Conservation (phyloP, 2,329 filamentous ascomycete genomes). For the Hypoxylon sp. region DNA sequence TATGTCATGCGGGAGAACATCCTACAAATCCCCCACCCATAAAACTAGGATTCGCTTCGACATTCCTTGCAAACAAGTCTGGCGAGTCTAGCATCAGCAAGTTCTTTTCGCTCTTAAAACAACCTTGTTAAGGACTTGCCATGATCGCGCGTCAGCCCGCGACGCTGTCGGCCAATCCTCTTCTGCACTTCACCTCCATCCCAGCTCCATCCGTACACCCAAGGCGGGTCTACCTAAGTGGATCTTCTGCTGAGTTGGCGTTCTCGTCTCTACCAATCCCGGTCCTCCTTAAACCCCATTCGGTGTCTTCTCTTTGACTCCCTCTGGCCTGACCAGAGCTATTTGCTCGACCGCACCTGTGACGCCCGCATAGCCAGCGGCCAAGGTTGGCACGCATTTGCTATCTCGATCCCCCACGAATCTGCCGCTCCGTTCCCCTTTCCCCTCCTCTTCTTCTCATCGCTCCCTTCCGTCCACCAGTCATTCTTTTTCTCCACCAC, state of each 20-base stretch:
- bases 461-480: slow-evolving; percentile 34
- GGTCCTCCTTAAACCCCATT: slow-evolving; percentile 43
- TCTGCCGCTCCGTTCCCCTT: slow-evolving; percentile 36
- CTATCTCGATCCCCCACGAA: slow-evolving; percentile 48
- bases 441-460: slow-evolving; percentile 37
- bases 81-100: slow-evolving; percentile 2
- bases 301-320: slow-evolving; percentile 36
- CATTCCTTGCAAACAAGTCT: slow-evolving; percentile 42
- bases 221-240: slow-evolving; percentile 45
- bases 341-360: slow-evolving; percentile 28
- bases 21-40: slow-evolving; percentile 30
- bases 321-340: slow-evolving; percentile 25
- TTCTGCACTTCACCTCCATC: slow-evolving; percentile 35
- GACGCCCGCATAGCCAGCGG: slow-evolving; percentile 34
- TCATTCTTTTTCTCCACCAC: slow-evolving; percentile 16
- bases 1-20: slow-evolving; percentile 24
- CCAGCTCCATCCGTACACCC: slow-evolving; percentile 40
- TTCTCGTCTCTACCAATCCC: slow-evolving; percentile 42
- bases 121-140: slow-evolving; percentile 37
- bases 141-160: slow-evolving; percentile 53
- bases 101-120: slow-evolving; percentile 26
- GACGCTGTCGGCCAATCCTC: slow-evolving; percentile 52
- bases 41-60: slow-evolving; percentile 38
- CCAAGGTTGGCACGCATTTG: slow-evolving; percentile 37
- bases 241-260: slow-evolving; percentile 54